Evolutionary conservation across 2,329 filamentous ascomycete species (phyloP).

Genomic region (Moelleriella libera): DNA sequence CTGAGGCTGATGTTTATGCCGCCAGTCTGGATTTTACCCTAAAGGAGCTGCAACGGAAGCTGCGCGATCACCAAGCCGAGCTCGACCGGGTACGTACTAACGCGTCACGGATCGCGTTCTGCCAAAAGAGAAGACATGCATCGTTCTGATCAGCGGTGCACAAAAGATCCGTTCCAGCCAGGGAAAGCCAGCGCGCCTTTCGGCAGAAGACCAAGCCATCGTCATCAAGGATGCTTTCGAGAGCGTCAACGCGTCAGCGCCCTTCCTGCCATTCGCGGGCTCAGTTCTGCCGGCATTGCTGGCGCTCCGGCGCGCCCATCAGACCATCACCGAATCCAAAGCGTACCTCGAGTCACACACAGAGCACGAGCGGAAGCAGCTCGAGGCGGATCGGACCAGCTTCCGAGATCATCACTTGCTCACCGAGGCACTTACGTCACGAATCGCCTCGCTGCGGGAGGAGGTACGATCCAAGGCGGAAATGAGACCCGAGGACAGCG

Average conservation of each 20-base stretch:
- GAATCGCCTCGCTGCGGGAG: conserved; percentile 45
- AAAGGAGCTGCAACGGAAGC: conserved; percentile 46
- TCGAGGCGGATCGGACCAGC: conserved; percentile 35
- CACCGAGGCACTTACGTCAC: conserved; percentile 34
- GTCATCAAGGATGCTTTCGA: conserved; percentile 53
- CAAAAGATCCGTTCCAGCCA: conserved; percentile 14
- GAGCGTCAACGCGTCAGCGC: conserved; percentile 43
- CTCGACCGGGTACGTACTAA: conserved; percentile 26
- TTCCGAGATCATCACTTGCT: conserved; percentile 42
- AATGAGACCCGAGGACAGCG: conserved; percentile 46
- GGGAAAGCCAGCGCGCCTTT: conserved; percentile 8
- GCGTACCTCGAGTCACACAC: conserved; percentile 37
- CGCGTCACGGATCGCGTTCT: background rate
- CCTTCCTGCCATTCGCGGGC: conserved; percentile 49
- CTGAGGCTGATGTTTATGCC: conserved; percentile 16
- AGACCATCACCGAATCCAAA: conserved; percentile 50
- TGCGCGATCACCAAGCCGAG: conserved; percentile 37
- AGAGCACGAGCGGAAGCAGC: conserved; percentile 26
- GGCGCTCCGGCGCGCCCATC: conserved; percentile 52
- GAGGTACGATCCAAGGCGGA: conserved; percentile 42
- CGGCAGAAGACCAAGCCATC: conserved; percentile 15
- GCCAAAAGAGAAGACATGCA: background rate
- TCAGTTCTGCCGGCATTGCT: conserved; percentile 60
- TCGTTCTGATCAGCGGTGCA: background rate
- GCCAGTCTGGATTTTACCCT: conserved; percentile 52